A percentile compares a stretch with the other conserved stretches of the same genome.
phyloP scores from a whole-genome alignment of 1,284 basidiomycete species.

The Phenoliferia sp. region DNA sequence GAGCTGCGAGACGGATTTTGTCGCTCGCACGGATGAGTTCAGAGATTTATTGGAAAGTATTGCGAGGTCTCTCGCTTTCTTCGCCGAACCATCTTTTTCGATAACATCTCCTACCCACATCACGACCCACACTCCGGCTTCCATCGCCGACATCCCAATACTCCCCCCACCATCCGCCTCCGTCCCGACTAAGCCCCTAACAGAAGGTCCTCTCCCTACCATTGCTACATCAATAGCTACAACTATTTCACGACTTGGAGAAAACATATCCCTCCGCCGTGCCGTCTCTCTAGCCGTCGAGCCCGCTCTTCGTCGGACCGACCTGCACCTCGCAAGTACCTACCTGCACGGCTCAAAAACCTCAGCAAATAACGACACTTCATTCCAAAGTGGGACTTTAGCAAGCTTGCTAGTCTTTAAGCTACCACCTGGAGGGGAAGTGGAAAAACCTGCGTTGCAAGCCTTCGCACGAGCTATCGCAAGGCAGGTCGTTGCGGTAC shows the following conservation, averaged over 20 bases:
- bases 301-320: conserved; percentile 48
- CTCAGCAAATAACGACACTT: conserved; percentile 49
- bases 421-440: conserved; percentile 9
- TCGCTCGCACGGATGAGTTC: conserved; percentile 82
- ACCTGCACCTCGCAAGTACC: conserved; percentile 56
- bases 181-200: conserved; percentile 41
- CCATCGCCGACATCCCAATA: conserved; percentile 34
- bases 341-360: conserved; percentile 66
- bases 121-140: conserved; percentile 46
- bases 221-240: conserved; percentile 56
- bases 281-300: conserved; percentile 64
- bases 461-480: conserved; percentile 71
- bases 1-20: conserved; percentile 97
- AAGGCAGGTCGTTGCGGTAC: conserved; percentile 32
- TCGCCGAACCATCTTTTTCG: conserved; percentile 60
- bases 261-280: conserved; percentile 76
- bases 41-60: conserved; percentile 70
- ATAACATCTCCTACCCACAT: conserved; percentile 37
- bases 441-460: conserved; percentile 48
- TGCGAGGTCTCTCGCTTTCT: conserved; percentile 78
- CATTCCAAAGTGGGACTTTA: conserved; percentile 54
- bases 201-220: conserved; percentile 51
- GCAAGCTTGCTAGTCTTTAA: conserved; percentile 63
- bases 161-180: conserved; percentile 17
- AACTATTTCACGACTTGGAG: conserved; percentile 77